phyloP scores from a whole-genome alignment of 352 stramenopile species.

The Globisporangium middletonii region DNA sequence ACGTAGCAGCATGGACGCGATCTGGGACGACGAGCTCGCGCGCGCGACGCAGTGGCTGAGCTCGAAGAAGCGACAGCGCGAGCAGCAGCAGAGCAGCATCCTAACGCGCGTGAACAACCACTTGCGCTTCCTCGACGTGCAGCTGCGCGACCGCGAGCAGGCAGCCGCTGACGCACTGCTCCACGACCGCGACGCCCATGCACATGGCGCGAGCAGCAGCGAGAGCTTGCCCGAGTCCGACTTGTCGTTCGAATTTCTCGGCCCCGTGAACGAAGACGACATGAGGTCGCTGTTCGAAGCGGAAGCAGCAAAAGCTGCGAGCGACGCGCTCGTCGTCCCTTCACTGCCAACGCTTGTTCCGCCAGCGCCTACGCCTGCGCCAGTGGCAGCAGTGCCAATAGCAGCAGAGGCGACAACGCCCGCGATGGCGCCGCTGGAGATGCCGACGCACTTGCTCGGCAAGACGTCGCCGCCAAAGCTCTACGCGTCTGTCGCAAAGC shows the following conservation, averaged over 20 bases:
- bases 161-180: not conserved
- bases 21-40: constrained; percentile 42
- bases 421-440: constrained; percentile 16
- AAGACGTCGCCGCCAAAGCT: constrained; percentile 12
- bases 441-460: constrained; percentile 21
- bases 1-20: not conserved
- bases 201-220: constrained; percentile 9
- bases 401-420: not conserved
- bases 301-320: constrained; percentile 15
- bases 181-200: constrained; percentile 19
- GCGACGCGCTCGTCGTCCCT: not conserved
- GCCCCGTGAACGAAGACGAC: constrained; percentile 40
- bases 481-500: constrained; percentile 10
- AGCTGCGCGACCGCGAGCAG: constrained; percentile 26
- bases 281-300: constrained; percentile 44
- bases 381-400: not conserved
- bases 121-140: constrained; percentile 30
- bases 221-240: constrained; percentile 5
- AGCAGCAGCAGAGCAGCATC: constrained; percentile 12
- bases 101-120: constrained; percentile 32
- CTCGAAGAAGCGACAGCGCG: constrained; percentile 7
- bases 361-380: not conserved
- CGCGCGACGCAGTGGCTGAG: constrained; percentile 31
- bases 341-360: not conserved
- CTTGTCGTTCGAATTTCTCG: constrained; percentile 49